A percentile compares a stretch with the other conserved stretches of the same genome.
phyloP scores from a whole-genome alignment of 352 stramenopile genomes.

The Phytophthora lateralis region DNA sequence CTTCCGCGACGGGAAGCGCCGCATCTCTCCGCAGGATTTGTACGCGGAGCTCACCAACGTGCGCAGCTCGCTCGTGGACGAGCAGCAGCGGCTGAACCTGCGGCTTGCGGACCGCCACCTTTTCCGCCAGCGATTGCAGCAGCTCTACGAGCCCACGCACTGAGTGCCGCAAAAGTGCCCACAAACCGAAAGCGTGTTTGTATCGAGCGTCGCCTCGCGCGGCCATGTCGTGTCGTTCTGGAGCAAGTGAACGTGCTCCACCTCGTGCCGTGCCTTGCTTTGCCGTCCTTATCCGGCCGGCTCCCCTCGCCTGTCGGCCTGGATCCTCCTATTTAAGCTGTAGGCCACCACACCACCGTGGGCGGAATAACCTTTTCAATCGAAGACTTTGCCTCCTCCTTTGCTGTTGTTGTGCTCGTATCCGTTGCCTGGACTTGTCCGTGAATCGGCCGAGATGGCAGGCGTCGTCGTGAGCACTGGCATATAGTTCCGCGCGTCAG shows the following conservation, averaged over 20 bases:
- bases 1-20: conserved; percentile 38
- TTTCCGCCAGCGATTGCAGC: conserved; percentile 48
- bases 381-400: not conserved
- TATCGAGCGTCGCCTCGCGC: conserved; percentile 18
- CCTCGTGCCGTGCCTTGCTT: conserved; percentile 6
- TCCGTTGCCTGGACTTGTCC: not conserved
- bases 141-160: conserved; percentile 48
- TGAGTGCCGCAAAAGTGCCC: conserved; percentile 14
- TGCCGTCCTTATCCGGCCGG: conserved; percentile 4
- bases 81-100: conserved; percentile 49
- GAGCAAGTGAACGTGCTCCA: conserved; percentile 9
- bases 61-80: conserved; percentile 44
- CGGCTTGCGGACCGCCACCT: conserved; percentile 46
- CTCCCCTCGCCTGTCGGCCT: not conserved
- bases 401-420: not conserved
- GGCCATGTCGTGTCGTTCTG: conserved; percentile 18
- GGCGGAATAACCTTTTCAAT: not conserved
- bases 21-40: conserved; percentile 40
- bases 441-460: not conserved
- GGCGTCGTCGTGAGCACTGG: not conserved
- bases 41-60: conserved; percentile 50
- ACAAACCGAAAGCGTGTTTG: conserved; percentile 28
- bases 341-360: conserved; percentile 2
- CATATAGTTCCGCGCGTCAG: conserved; percentile 1
- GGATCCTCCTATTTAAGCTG: conserved; percentile 36